Evolutionary conservation across 352 stramenopile genomes (phyloP).

Genomic region (Phytopythium sindhum): DNA sequence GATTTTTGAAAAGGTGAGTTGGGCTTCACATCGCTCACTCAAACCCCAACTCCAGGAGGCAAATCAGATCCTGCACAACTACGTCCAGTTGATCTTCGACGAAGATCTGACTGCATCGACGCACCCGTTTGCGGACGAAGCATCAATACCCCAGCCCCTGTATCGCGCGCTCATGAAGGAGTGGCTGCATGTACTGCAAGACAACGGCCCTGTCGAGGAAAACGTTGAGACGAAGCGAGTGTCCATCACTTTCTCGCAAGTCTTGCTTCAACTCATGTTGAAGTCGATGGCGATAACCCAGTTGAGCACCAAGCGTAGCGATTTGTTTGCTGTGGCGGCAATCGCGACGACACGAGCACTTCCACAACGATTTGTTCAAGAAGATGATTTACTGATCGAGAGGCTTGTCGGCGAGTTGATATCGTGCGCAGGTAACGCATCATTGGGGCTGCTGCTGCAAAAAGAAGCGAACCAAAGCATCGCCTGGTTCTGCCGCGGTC

Average conservation of each 20-base stretch:
- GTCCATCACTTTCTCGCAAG: constrained; percentile 46
- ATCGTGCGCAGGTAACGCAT: constrained; percentile 22
- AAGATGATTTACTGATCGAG: constrained; percentile 44
- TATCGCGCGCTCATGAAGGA: constrained; percentile 43
- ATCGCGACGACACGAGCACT: constrained; percentile 7
- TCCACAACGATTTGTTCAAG: constrained; percentile 14
- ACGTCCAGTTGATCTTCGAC: constrained; percentile 55
- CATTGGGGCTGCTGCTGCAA: constrained; percentile 41
- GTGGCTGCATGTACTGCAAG: constrained; percentile 51
- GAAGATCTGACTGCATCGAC: constrained; percentile 25
- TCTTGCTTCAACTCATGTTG: constrained; percentile 58
- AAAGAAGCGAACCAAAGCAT: constrained; percentile 72
- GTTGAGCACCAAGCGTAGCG: not conserved
- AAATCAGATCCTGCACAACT: constrained; percentile 47
- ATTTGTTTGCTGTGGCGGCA: constrained; percentile 6
- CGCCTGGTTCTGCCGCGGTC: constrained; percentile 42
- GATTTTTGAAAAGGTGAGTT: constrained; percentile 58
- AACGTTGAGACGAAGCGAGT: constrained; percentile 36
- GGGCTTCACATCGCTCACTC: constrained; percentile 32
- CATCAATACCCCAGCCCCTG: constrained; percentile 20
- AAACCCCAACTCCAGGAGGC: constrained; percentile 28
- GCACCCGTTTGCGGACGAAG: not conserved
- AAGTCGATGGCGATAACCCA: constrained; percentile 57
- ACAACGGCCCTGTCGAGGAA: constrained; percentile 35
- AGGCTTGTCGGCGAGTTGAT: constrained; percentile 42